These are phyloP conservation scores for Penicillium vulpinum DNA, from an alignment of 2,329 filamentous ascomycete species.

Conservation along the genomic window DNA sequence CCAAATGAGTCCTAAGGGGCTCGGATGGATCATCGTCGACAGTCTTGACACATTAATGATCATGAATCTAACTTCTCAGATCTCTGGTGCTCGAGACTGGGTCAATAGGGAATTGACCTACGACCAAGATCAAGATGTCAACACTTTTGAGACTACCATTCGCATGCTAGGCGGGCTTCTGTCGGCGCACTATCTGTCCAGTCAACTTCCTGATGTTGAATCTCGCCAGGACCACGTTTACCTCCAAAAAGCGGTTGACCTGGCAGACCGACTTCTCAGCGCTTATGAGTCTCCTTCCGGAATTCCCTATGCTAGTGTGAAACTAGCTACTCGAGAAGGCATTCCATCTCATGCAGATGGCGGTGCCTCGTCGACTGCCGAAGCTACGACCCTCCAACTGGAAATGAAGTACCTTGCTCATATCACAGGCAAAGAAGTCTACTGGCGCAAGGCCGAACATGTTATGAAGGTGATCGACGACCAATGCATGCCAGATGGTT, in stretches of 20 bases:
- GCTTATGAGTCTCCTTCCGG: background rate
- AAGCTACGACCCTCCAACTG: conserved; percentile 83
- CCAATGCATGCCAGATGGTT: conserved; percentile 54
- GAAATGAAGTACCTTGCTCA: conserved; percentile 95
- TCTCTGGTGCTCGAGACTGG: conserved; percentile 7
- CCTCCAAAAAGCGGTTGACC: background rate
- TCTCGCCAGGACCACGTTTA: conserved; percentile 61
- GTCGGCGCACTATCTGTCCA: conserved; percentile 25
- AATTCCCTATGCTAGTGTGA: background rate
- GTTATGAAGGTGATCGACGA: conserved; percentile 86
- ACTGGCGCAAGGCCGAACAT: conserved; percentile 86
- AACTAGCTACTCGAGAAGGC: background rate
- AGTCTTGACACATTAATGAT: conserved; percentile 24
- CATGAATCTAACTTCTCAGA: conserved; percentile 20
- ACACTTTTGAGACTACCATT: conserved; percentile 31
- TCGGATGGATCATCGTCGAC: conserved; percentile 25
- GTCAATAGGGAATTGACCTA: conserved; percentile 11
- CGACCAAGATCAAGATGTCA: conserved; percentile 25
- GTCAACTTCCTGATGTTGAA: conserved; percentile 11
- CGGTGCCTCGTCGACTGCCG: conserved; percentile 51
- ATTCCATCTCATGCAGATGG: background rate
- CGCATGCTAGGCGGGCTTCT: conserved; percentile 31
- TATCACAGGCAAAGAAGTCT: conserved; percentile 81
- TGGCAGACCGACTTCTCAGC: background rate
- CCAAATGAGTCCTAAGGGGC: conserved; percentile 21